Conservation (phyloP, 1,139 yeast species). For the Candida sanyaensis region DNA sequence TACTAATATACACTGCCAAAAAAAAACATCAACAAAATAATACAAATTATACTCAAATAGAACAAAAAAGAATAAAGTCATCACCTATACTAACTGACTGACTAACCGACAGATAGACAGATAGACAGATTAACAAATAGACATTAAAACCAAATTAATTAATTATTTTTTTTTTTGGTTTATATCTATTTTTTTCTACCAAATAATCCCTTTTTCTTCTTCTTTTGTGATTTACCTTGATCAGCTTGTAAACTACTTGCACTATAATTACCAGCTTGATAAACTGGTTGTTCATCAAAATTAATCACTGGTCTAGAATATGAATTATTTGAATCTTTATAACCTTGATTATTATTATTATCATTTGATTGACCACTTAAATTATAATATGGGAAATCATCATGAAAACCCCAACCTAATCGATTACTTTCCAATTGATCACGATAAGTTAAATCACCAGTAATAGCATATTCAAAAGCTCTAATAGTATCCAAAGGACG, state of each 20-base stretch:
- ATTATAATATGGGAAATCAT: conserved; percentile 45
- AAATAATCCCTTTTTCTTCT: conserved; percentile 64
- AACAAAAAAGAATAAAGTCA: too few species aligned
- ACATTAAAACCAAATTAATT: too few species aligned
- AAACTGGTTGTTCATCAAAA: conserved; percentile 62
- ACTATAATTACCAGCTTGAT: conserved; percentile 57
- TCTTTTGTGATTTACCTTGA: conserved; percentile 30
- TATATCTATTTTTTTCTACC: conserved; percentile 67
- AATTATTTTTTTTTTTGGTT: too few species aligned
- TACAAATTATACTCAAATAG: background rate
- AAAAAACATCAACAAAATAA: background rate
- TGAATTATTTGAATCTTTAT: conserved; percentile 19
- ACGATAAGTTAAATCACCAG: conserved; percentile 77
- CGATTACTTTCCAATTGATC: conserved; percentile 78
- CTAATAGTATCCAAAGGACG: conserved; percentile 95
- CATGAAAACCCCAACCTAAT: conserved; percentile 75
- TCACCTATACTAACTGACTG: too few species aligned
- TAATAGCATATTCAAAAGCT: conserved; percentile 87
- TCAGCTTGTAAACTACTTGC: conserved; percentile 42
- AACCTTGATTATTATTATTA: conserved; percentile 19
- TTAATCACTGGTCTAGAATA: conserved; percentile 35
- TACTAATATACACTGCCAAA: too few species aligned
- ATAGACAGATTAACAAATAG: too few species aligned
- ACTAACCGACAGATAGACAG: too few species aligned
- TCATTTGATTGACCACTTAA: conserved; percentile 15